Evolutionary conservation across 768 basidiomycete genomes (phyloP).

Genomic region (Amanita muscaria): DNA sequence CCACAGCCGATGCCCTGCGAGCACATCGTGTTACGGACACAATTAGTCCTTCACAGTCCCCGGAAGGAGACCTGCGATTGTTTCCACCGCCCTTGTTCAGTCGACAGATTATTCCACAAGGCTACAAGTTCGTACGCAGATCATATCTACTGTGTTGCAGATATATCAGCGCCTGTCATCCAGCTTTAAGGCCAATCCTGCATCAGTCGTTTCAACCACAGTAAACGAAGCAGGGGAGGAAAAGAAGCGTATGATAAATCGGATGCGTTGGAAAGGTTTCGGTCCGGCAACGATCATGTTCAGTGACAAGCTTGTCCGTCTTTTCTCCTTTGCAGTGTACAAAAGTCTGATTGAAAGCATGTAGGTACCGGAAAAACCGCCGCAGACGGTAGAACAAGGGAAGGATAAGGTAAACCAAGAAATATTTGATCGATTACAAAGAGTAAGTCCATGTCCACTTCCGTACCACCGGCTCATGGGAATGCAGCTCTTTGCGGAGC

Average conservation of each 20-base stretch:
- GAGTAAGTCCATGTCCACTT: conserved; percentile 27
- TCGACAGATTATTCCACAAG: conserved; percentile 68
- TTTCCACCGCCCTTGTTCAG: conserved; percentile 90
- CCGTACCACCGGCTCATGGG: neutral
- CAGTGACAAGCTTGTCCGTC: conserved; percentile 42
- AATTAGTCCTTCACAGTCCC: conserved; percentile 23
- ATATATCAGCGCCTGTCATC: neutral
- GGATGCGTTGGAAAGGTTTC: conserved; percentile 78
- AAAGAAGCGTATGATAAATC: conserved; percentile 75
- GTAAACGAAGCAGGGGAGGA: conserved; percentile 74
- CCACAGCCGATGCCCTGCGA: conserved; percentile 61
- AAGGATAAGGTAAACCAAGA: conserved; percentile 43
- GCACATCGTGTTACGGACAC: conserved; percentile 64
- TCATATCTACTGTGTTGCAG: neutral
- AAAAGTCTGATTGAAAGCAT: neutral
- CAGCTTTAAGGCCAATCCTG: conserved; percentile 73
- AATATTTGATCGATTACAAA: conserved; percentile 45
- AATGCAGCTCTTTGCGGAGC: conserved; percentile 53
- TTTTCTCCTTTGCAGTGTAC: neutral
- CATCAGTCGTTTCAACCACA: conserved; percentile 59
- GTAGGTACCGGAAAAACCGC: conserved; percentile 61
- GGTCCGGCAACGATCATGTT: conserved; percentile 68
- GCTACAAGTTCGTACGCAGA: conserved; percentile 55
- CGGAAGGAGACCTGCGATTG: conserved; percentile 54
- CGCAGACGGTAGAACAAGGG: conserved; percentile 52